Base-by-base conservation (phyloP, 2,329 filamentous ascomycete species). In the Trichocomaceae sp. region DNA sequence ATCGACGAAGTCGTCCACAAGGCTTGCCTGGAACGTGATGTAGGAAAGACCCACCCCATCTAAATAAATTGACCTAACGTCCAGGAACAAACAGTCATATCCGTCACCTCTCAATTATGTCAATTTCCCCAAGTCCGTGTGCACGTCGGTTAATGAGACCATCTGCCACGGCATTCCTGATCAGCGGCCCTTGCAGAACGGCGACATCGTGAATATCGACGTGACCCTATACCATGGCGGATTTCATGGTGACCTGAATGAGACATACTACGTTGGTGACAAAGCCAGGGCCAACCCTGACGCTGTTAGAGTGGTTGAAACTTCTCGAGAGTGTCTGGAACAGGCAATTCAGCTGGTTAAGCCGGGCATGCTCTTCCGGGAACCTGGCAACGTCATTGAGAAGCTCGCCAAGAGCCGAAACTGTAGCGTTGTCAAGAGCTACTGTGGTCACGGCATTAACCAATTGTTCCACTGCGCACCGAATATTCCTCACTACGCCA, bases 101-200 rank as follows among this genome's bases (percentile, higher is more conserved):
- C 92, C 92, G 0, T 96, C 92, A 0, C 90, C 92, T 1, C 78
- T 97, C 33, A 96, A 96, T 76, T 97, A 97, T 75, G 88, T 88
- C 77, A 80, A 91, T 72, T 99, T 97, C 75, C 93, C 93, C 61
- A 99, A 99, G 76, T 99, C 93, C 0, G 88, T 96, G 59, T 99
- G 93, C 75, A 97, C 92, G 2, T 97, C 92, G 2, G 76, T 88
- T 49, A 99, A 99, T 77, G 93, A 99, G 74, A 88, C 96, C 60
- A 97, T 99, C 71, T 99, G 93, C 77, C 93, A 99, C 78, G 93
- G 93, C 52, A 99, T 99, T 60, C 93, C 93, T 15, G 93, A 99
- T 67, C 84, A 95, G 70, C 84, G 93, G 54, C 79, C 87, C 7
- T 80, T 99, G 1, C 75, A 90, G 60, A 92, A 99, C 63, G 93